These are phyloP conservation scores for Nemania serpens DNA, from an alignment of 2,329 filamentous ascomycete genomes.

Conservation along the genomic window DNA sequence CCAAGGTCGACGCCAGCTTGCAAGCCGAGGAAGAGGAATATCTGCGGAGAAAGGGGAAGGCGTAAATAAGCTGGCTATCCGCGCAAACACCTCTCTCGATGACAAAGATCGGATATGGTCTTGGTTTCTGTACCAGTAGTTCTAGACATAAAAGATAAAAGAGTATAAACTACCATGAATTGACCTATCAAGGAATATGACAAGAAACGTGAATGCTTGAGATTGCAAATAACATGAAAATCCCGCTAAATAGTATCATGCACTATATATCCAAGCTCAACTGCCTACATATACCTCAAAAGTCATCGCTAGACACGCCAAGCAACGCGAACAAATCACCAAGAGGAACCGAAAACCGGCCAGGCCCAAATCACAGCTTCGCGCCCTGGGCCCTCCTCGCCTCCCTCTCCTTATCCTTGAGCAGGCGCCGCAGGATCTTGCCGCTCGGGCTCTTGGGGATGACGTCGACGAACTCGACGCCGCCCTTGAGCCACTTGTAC, in stretches of 20 bases:
- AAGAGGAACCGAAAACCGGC: background rate
- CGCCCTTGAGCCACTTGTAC: constrained; percentile 62
- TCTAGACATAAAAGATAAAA: background rate
- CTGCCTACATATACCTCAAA: no score
- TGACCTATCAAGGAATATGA: no score
- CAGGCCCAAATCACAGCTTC: constrained; percentile 54
- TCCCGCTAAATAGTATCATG: no score
- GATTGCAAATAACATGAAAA: no score
- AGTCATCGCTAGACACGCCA: no score
- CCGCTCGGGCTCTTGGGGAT: constrained; percentile 69
- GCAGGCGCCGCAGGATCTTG: constrained; percentile 64
- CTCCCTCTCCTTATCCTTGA: constrained; percentile 71
- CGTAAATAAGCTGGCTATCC: constrained; percentile 32
- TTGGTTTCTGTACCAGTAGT: constrained; percentile 1
- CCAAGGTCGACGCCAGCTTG: constrained; percentile 72
- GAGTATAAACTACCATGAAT: no score
- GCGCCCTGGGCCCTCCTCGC: constrained; percentile 61
- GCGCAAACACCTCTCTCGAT: background rate
- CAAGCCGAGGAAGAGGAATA: constrained; percentile 69
- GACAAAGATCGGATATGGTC: background rate
- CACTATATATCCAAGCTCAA: background rate
- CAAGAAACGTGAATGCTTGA: background rate
- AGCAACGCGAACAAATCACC: background rate
- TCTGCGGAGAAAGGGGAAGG: constrained; percentile 64
- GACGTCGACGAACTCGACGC: constrained; percentile 58